Evolutionary conservation across 2,329 filamentous ascomycete species (phyloP).

Genomic region (Alternaria ethzedia): DNA sequence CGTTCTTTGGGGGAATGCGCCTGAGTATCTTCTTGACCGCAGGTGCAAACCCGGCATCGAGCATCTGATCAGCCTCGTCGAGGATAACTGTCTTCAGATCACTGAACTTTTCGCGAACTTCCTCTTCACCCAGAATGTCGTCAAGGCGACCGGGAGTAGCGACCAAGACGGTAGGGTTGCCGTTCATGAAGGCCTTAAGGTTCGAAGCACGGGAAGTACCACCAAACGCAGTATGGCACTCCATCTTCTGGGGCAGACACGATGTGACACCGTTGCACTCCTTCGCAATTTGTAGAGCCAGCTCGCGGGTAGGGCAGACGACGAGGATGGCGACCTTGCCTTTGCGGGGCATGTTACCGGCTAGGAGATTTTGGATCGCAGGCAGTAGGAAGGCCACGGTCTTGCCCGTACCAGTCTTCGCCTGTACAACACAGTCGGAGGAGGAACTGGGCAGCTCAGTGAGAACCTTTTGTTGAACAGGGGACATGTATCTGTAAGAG

Average conservation of each 20-base stretch:
- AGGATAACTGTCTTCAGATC: conserved; percentile 55
- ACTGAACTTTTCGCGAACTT: conserved; percentile 54
- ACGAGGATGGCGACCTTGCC: conserved; percentile 55
- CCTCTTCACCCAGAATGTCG: conserved; percentile 54
- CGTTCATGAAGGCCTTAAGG: conserved; percentile 43
- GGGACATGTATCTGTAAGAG: conserved; percentile 54
- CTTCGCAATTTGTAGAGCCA: conserved; percentile 59
- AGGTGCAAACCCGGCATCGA: conserved; percentile 61
- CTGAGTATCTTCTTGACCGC: conserved; percentile 60
- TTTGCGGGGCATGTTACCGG: conserved; percentile 34
- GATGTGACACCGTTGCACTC: conserved; percentile 53
- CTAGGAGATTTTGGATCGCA: conserved; percentile 54
- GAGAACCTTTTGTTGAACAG: conserved; percentile 62
- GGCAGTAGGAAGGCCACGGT: conserved; percentile 58
- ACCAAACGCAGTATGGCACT: conserved; percentile 56
- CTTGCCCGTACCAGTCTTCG: conserved; percentile 60
- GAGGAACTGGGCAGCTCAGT: conserved; percentile 57
- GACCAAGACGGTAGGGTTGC: conserved; percentile 53
- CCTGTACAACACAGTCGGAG: conserved; percentile 62
- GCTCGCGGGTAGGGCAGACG: conserved; percentile 57
- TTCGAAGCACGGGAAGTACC: conserved; percentile 43
- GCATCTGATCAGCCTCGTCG: conserved; percentile 54
- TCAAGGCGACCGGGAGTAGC: conserved; percentile 58
- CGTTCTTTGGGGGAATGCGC: conserved; percentile 58
- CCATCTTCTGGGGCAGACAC: conserved; percentile 46